phyloP scores from a whole-genome alignment of 768 basidiomycete genomes.

The Tricholomella constricta region DNA sequence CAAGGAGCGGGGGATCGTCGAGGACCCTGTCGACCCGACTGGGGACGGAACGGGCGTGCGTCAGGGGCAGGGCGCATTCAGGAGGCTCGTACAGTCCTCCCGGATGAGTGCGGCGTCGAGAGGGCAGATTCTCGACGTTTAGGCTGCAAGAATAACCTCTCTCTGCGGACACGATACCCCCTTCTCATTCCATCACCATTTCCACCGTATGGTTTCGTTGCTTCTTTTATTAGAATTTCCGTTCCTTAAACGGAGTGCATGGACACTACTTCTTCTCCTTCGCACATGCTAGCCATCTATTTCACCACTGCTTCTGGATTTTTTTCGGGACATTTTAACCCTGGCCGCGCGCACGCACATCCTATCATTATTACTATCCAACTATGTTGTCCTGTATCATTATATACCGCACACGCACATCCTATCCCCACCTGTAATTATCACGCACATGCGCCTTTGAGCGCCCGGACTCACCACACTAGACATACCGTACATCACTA shows the following conservation, averaged over 20 bases:
- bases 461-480: not conserved
- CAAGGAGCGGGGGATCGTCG: slow-evolving; percentile 19
- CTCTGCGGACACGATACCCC: not conserved
- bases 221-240: slow-evolving; percentile 8
- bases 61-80: slow-evolving; percentile 27
- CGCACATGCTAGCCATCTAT: slow-evolving; percentile 27
- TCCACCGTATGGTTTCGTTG: slow-evolving; percentile 3
- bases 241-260: slow-evolving; percentile 4
- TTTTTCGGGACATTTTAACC: slow-evolving; percentile 3
- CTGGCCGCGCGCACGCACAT: slow-evolving; percentile 4
- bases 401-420: slow-evolving; percentile 4
- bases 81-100: slow-evolving; percentile 32
- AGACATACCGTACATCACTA: slow-evolving; percentile 1
- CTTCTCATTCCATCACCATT: not conserved
- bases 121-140: slow-evolving; percentile 13
- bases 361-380: slow-evolving; percentile 23
- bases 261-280: slow-evolving; percentile 10
- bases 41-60: slow-evolving; percentile 19
- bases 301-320: slow-evolving; percentile 6
- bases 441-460: slow-evolving; percentile 2
- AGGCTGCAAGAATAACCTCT: not conserved
- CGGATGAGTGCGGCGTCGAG: slow-evolving; percentile 21
- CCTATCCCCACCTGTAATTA: slow-evolving; percentile 7
- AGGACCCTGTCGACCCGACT: slow-evolving; percentile 13
- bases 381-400: slow-evolving; percentile 20